A percentile compares a stretch with the other conserved stretches of the same genome.
These are phyloP conservation scores for Reutealis trisperma DNA, from an alignment of 345 rosid species.

Conservation along the genomic window DNA sequence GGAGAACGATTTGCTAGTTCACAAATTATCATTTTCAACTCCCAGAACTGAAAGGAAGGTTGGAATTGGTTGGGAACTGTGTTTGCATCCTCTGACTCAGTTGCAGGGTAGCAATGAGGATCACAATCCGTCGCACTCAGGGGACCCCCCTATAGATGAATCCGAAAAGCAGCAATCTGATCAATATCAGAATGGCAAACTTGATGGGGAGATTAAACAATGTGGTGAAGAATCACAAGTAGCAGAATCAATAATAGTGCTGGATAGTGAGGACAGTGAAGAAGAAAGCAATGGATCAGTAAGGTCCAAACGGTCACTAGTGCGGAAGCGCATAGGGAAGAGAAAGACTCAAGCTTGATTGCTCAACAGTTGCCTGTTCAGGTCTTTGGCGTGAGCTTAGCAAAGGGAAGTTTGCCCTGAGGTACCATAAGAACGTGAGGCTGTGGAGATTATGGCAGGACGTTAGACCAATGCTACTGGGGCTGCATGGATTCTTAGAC, in stretches of 20 bases:
- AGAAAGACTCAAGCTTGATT: conserved; percentile 32
- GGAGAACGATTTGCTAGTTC: conserved; percentile 31
- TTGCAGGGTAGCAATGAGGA: conserved; percentile 22
- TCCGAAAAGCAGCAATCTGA: conserved; percentile 17
- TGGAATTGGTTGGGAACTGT: conserved; percentile 28
- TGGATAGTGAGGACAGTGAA: conserved; percentile 81
- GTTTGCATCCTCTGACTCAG: conserved; percentile 33
- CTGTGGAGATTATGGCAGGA: not conserved
- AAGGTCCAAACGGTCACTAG: conserved; percentile 39
- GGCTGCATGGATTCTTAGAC: not conserved
- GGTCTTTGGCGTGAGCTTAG: not conserved
- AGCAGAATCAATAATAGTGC: conserved; percentile 53
- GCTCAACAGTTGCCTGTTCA: not conserved
- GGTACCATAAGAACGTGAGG: not conserved
- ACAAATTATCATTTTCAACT: conserved; percentile 18
- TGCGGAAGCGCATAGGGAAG: conserved; percentile 36
- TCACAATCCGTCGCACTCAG: conserved; percentile 5
- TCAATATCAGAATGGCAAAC: conserved; percentile 17
- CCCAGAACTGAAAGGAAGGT: conserved; percentile 24
- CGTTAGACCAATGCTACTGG: not conserved
- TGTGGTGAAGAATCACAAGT: conserved; percentile 36
- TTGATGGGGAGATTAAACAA: conserved; percentile 19
- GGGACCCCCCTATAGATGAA: conserved; percentile 10
- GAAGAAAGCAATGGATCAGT: conserved; percentile 41
- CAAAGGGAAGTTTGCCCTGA: not conserved